A percentile compares a stretch with the other conserved stretches of the same genome.
Conservation (phyloP, 2,329 filamentous ascomycete genomes). For the Epichloe glyceriae region DNA sequence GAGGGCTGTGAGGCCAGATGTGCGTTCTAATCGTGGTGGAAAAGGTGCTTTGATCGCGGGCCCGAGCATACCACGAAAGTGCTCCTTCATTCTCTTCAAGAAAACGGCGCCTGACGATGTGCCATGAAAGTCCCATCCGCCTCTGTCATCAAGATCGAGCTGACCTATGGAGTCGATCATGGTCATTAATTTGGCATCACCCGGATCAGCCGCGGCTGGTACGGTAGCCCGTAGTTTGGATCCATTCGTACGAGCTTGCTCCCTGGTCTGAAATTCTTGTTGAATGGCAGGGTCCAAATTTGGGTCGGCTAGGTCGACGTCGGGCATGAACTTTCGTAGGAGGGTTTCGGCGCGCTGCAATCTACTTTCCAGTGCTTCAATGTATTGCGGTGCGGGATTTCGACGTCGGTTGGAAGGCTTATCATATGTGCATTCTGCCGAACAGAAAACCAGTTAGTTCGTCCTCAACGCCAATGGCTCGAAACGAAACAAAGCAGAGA, state of each 20-base stretch:
- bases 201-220: conserved; percentile 25
- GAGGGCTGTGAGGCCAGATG: conserved; percentile 40
- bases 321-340: conserved; percentile 66
- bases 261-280: conserved; percentile 49
- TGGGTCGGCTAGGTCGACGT: conserved; percentile 74
- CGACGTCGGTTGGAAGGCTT: conserved; percentile 84
- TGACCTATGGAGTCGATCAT: conserved; percentile 93
- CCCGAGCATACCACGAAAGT: conserved; percentile 67
- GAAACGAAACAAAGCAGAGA: not conserved
- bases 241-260: conserved; percentile 35
- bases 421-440: conserved; percentile 84
- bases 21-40: conserved; percentile 36
- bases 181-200: conserved; percentile 69
- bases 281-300: conserved; percentile 66
- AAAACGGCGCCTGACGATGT: conserved; percentile 88
- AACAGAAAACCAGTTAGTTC: not conserved
- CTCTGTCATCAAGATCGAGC: conserved; percentile 80
- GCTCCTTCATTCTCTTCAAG: conserved; percentile 71
- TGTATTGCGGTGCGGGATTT: conserved; percentile 85
- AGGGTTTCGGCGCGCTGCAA: conserved; percentile 73
- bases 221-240: conserved; percentile 27
- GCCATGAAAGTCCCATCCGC: conserved; percentile 90
- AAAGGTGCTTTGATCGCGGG: conserved; percentile 48
- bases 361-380: conserved; percentile 74
- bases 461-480: not conserved